Base-by-base conservation (phyloP, 768 basidiomycete genomes). In the Neoboletus subvelutipes region DNA sequence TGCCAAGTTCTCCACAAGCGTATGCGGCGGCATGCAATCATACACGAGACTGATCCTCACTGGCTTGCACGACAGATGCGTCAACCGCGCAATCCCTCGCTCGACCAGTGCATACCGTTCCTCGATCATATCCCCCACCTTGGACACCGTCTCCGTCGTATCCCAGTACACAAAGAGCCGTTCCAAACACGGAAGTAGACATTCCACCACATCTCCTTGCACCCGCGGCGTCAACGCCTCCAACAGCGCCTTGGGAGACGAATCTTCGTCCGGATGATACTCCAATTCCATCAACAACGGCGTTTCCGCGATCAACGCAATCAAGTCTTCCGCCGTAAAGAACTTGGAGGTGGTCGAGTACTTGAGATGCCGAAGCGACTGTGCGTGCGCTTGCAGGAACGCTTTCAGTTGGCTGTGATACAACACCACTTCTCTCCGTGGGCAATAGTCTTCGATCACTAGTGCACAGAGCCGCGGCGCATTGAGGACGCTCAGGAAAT, bases 81-180 rank as follows among this genome's bases (percentile, higher is more conserved):
- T 58, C 20, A 68, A 6, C 24, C 50, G 61, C 18, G 58, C 49
- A 10, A 67, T 53, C 17, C 58, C 60, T 11, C 42, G 58, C 6
- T 52, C 59, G 0, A 41, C 45, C 29, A 64, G 22, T 33, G 62
- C 51, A 43, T 62, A 65, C 36, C 67, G 65, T 29, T 41, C 13
- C 52, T 68, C 68, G 10, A 67, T 55, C 67, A 68, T 64, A 8
- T 68, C 58, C 1, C 60, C 67, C 56, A 70, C 67, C 52, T 55
- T 60, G 20, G 54, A 55, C 13, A 68, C 60, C 37, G 68, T 65
- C 59, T 66, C 66, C 20, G 56, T 42, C 52, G 59, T 65, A 41
- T 70, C 68, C 67, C 67, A 68, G 36, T 63, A 60, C 33, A 68
- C 56, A 17, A 43, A 56, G 17, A 65, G 24, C 48, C 63, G 56